Base-by-base conservation (phyloP, 352 stramenopile species). In the Phytophthora aleatoria region DNA sequence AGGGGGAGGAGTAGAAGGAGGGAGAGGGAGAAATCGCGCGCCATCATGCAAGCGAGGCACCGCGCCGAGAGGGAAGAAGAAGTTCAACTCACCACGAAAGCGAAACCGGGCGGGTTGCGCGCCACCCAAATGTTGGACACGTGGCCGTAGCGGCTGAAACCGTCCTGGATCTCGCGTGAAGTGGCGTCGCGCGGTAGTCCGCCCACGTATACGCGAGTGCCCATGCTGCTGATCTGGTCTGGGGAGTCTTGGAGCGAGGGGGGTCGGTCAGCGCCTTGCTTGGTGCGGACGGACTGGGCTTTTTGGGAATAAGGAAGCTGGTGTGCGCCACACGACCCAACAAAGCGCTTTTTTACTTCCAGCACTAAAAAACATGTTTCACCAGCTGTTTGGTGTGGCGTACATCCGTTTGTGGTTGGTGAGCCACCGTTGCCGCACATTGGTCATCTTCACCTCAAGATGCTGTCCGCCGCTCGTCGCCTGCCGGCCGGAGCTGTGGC, bases 71-170 rank as follows among this genome's bases (percentile, higher is more conserved):
- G 9, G 49, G 56, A 53, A 63, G 61, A 58, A 64, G 68, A 24
- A 67, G 65, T 66, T 66, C 61, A 72, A 94, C 87, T 91, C 83
- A 95, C 87, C 83, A 95, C 82, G 74, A 95, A 95, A 79, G 87
- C 87, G 70, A 95, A 95, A 69, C 87, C 87, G 13, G 87, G 87
- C 53, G 87, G 87, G 75, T 95, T 95, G 54, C 87, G 85, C 51
- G 87, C 87, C 59, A 95, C 85, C 87, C 87, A 95, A 58, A 95
- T 89, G 75, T 94, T 95, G 67, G 79, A 78, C 57, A 95, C 81
- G 75, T 94, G 81, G 49, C 87, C 87, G 67, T 92, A 95, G 73
- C 85, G 87, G 63, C 57, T 83, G 74, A 95, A 95, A 28, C 79
- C 79, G 57, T 94, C 87, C 59, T 95, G 81, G 52, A 95, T 78